These are phyloP conservation scores for Danielozyma ontarioensis DNA, from an alignment of 805 yeast species.

Conservation along the genomic window DNA sequence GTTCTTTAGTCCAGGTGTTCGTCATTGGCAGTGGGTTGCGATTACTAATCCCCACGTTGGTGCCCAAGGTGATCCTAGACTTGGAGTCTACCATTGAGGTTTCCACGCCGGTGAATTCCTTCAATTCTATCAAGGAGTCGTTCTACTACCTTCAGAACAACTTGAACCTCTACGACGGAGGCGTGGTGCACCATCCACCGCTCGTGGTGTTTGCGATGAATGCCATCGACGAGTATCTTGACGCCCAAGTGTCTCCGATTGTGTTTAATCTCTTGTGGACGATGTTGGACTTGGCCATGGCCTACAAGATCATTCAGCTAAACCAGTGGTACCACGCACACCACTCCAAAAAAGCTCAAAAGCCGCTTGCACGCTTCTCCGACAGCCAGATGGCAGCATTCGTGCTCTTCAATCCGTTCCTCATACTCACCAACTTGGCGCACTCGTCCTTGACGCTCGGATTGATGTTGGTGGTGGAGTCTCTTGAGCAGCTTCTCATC, in stretches of 20 bases:
- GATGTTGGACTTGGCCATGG: constrained; percentile 52
- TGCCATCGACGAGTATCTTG: constrained; percentile 19
- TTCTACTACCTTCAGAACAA: constrained; percentile 37
- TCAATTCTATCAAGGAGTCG: constrained; percentile 40
- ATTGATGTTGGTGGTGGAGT: constrained; percentile 49
- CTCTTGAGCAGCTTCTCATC: constrained; percentile 41
- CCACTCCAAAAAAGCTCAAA: constrained; percentile 10
- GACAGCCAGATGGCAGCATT: constrained; percentile 53
- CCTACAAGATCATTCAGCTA: constrained; percentile 47
- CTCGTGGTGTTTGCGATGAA: constrained; percentile 47
- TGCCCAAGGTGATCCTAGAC: constrained; percentile 23
- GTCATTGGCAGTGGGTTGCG: constrained; percentile 17
- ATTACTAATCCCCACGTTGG: constrained; percentile 27
- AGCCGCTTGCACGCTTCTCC: constrained; percentile 15
- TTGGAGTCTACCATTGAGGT: constrained; percentile 47
- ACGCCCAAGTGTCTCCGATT: constrained; percentile 12
- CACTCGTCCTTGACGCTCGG: constrained; percentile 63
- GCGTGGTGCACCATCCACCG: constrained; percentile 84
- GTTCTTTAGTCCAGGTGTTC: too few relatives aligned
- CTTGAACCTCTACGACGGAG: constrained; percentile 73
- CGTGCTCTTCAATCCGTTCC: constrained; percentile 77
- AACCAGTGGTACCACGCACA: constrained; percentile 36
- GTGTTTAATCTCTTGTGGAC: constrained; percentile 47
- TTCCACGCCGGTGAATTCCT: constrained; percentile 72
- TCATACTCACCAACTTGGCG: constrained; percentile 62